phyloP scores from a whole-genome alignment of 495 filamentous ascomycete species.

The Rhypophila decipiens region DNA sequence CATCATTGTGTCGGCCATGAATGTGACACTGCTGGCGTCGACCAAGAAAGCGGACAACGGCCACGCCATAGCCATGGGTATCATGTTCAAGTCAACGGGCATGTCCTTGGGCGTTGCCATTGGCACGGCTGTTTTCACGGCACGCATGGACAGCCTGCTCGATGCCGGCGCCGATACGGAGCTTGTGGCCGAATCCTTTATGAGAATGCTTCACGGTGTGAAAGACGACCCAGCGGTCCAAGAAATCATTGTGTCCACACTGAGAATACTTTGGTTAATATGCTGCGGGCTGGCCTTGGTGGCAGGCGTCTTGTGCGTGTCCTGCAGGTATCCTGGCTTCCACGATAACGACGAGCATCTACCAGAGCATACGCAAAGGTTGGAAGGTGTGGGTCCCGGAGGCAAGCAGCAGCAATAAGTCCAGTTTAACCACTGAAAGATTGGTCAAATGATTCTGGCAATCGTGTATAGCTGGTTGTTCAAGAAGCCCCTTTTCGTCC shows the following conservation, averaged over 20 bases:
- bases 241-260: slow-evolving; percentile 10
- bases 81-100: slow-evolving; percentile 55
- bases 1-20: slow-evolving; percentile 46
- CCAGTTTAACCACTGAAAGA: neutral
- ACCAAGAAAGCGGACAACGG: slow-evolving; percentile 41
- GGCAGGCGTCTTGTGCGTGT: slow-evolving; percentile 8
- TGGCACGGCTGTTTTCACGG: slow-evolving; percentile 53
- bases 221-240: slow-evolving; percentile 7
- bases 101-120: slow-evolving; percentile 45
- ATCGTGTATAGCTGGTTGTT: no score
- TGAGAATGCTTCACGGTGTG: slow-evolving; percentile 12
- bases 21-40: slow-evolving; percentile 42
- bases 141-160: slow-evolving; percentile 47
- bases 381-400: neutral
- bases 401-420: neutral
- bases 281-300: slow-evolving; percentile 10
- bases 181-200: slow-evolving; percentile 14
- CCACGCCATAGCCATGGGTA: slow-evolving; percentile 52
- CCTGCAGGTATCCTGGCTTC: slow-evolving; percentile 11
- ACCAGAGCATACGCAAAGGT: neutral
- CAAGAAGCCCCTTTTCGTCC: no score
- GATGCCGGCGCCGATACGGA: slow-evolving; percentile 2
- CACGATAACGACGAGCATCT: neutral
- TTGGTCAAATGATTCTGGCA: no score
- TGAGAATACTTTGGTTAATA: slow-evolving; percentile 19